These are phyloP conservation scores for Blastocystis hominis DNA, from an alignment of 352 stramenopile genomes.

Conservation along the genomic window DNA sequence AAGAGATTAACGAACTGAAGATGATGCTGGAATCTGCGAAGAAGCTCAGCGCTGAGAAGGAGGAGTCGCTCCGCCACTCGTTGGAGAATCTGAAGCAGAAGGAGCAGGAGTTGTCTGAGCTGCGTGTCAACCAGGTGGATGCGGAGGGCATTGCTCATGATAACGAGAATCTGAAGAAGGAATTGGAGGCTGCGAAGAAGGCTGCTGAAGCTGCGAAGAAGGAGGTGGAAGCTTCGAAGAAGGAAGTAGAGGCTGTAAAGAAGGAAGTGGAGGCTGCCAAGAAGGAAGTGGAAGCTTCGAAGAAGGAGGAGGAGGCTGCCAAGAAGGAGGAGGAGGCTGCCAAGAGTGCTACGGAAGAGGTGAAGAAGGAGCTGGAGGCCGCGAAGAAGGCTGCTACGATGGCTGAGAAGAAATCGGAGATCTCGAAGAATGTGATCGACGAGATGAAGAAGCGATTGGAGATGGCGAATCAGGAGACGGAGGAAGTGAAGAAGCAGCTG, in stretches of 20 bases:
- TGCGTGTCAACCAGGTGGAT: slow-evolving; percentile 49
- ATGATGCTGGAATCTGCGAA: slow-evolving; percentile 67
- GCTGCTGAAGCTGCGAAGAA: neutral
- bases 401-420: neutral
- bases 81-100: slow-evolving; percentile 73
- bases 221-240: neutral
- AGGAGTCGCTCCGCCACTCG: slow-evolving; percentile 66
- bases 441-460: neutral
- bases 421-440: neutral
- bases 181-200: neutral
- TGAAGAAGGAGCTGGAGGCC: neutral
- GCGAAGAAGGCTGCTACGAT: neutral
- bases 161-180: slow-evolving; percentile 43
- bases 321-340: neutral
- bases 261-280: neutral
- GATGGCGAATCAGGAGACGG: slow-evolving; percentile 59
- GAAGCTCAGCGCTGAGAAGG: slow-evolving; percentile 71
- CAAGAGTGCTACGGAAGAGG: neutral
- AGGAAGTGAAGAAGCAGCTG: slow-evolving; percentile 61
- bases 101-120: slow-evolving; percentile 65
- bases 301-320: neutral
- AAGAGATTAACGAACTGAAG: slow-evolving; percentile 65
- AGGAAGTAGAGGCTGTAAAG: neutral
- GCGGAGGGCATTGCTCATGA: neutral
- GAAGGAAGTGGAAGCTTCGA: neutral